Evolutionary conservation across 2,329 filamentous ascomycete genomes (phyloP).

Genomic region (Nemania sp.): DNA sequence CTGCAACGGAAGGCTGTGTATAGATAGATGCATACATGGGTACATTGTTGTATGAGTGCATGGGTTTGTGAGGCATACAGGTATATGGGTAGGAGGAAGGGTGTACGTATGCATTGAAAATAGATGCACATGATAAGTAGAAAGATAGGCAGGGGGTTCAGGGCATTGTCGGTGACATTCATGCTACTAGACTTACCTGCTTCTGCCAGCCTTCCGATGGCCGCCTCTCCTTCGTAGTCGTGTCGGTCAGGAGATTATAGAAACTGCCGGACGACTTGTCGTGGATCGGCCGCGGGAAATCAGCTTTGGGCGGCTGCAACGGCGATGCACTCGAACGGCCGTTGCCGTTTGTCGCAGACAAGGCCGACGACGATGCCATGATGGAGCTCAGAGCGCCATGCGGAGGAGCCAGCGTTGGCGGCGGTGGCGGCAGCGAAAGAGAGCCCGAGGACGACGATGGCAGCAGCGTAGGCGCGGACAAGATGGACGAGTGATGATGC

Average conservation of each 20-base stretch:
- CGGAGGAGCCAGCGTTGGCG: constrained; percentile 40
- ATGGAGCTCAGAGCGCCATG: constrained; percentile 39
- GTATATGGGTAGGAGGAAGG: neutral
- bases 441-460: constrained; percentile 8
- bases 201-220: constrained; percentile 42
- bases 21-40: neutral
- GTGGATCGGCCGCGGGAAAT: constrained; percentile 41
- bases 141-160: neutral
- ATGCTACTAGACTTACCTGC: constrained; percentile 34
- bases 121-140: neutral
- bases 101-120: neutral
- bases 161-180: neutral
- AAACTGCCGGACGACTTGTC: constrained; percentile 48
- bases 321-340: constrained; percentile 40
- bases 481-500: constrained; percentile 23
- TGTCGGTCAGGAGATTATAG: constrained; percentile 50
- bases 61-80: neutral
- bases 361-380: constrained; percentile 38
- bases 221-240: constrained; percentile 45
- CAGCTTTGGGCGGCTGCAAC: constrained; percentile 40
- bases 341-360: constrained; percentile 38
- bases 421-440: constrained; percentile 18
- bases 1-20: neutral
- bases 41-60: neutral
- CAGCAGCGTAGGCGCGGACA: constrained; percentile 13